These are phyloP conservation scores for Sugiyamaella grinbergsii DNA, from an alignment of 1,139 yeast genomes.

Conservation along the genomic window DNA sequence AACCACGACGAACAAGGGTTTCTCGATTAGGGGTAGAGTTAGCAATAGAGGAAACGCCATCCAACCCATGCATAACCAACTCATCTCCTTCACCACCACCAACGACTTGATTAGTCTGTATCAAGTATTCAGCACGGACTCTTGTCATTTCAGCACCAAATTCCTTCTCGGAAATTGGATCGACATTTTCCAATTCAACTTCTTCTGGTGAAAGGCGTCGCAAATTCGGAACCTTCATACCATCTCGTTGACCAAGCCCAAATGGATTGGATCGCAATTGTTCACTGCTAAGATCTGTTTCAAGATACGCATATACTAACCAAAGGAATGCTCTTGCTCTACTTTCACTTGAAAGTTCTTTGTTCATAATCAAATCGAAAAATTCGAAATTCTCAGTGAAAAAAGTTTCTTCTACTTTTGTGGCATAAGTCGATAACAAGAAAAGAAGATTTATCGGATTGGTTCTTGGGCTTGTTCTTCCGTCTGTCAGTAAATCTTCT, in stretches of 20 bases:
- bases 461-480: conserved; percentile 50
- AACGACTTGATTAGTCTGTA: conserved; percentile 24
- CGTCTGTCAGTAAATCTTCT: conserved; percentile 47
- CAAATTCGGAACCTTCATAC: conserved; percentile 50
- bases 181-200: conserved; percentile 56
- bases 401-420: conserved; percentile 49
- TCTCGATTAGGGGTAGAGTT: background rate
- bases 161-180: conserved; percentile 67
- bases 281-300: conserved; percentile 61
- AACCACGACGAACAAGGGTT: background rate
- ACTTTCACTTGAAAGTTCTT: conserved; percentile 54
- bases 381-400: conserved; percentile 48
- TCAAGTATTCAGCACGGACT: conserved; percentile 60
- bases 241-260: conserved; percentile 47
- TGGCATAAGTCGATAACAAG: conserved; percentile 65
- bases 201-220: conserved; percentile 47
- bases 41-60: conserved; percentile 1
- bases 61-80: conserved; percentile 2
- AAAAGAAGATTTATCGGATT: conserved; percentile 76
- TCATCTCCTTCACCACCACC: conserved; percentile 13
- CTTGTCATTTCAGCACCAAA: conserved; percentile 72
- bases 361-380: conserved; percentile 66
- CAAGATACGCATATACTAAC: conserved; percentile 78
- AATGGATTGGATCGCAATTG: conserved; percentile 66
- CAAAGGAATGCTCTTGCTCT: conserved; percentile 78